Base-by-base conservation (phyloP, 1,139 yeast genomes). In the Dujonia santamariae region DNA sequence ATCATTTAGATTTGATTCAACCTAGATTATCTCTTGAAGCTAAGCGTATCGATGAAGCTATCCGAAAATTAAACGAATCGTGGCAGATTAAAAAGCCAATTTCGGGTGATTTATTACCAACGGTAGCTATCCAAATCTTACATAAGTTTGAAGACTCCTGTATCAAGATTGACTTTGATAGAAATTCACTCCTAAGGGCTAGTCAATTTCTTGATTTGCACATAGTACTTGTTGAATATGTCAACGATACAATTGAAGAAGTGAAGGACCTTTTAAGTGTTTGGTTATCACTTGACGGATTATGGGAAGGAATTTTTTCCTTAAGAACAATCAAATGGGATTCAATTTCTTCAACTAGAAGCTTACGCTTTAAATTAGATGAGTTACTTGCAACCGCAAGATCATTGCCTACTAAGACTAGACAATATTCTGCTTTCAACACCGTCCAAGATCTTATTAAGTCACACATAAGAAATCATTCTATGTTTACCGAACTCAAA, bases 391-490 rank as follows among this genome's bases (percentile, higher is more conserved):
- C 60, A 4, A 49, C 54, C 1, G 66, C 83, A 2, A 66, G 80
- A 37, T 51, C 71, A 0, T 65, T 81, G 58, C 85, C 94, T 0
- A 59, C 71, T 0, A 66, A 72, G 14, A 67, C 82, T 15, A 69
- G 87, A 6, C 88, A 81, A 43, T 84, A 85, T 50, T 64, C 80
- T 1, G 87, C 90, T 0, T 83, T 81, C 51, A 83, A 75, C 43
- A 73, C 73, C 27, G 65, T 82, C 20, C 80, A 78, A 43, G 58
- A 56, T 11, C 49, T 53, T 0, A 54, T 85, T 4, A 73, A 73
- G 38, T 48, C 53, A 2, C 53, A 71, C 24, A 45, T 73, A 19
- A 64, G 66, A 36, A 54, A 62, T 4, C 60, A 65, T 19, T 55
- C 74, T 1, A 39, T 68, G 8, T 34, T 85, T 1, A 47, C 61